A percentile compares a stretch with the other conserved stretches of the same genome.
phyloP scores from a whole-genome alignment of 495 filamentous ascomycete species.

The Trichoderma reesei region DNA sequence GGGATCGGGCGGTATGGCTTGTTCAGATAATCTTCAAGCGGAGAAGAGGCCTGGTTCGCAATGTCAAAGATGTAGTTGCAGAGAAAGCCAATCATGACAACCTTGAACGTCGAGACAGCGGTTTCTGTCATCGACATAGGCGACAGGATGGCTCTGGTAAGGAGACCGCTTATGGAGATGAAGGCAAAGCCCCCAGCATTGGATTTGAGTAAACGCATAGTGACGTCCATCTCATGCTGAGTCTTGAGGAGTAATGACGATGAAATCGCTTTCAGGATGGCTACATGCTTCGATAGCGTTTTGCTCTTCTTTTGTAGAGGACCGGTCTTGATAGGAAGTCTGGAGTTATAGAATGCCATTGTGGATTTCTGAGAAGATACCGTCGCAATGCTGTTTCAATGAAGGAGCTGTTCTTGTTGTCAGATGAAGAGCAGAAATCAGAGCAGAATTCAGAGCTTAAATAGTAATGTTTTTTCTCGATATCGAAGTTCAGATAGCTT shows the following conservation, averaged over 20 bases:
- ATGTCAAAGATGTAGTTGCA: background rate
- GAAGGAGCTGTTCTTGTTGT: no score
- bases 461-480: no score
- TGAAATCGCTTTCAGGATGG: background rate
- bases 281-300: no score
- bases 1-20: background rate
- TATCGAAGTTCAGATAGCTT: no score
- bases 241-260: background rate
- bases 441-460: no score
- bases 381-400: no score
- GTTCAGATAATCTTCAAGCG: background rate
- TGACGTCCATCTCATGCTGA: background rate
- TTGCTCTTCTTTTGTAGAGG: no score
- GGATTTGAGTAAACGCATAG: background rate
- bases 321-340: no score
- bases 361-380: no score
- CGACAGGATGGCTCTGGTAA: background rate
- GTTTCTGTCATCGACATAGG: background rate
- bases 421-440: no score
- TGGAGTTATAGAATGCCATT: no score
- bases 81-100: background rate
- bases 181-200: background rate
- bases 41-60: background rate
- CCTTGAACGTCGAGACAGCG: background rate
- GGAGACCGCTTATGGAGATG: background rate